Base-by-base conservation (phyloP, 2,329 filamentous ascomycete genomes). In the Aureobasidium sp. region DNA sequence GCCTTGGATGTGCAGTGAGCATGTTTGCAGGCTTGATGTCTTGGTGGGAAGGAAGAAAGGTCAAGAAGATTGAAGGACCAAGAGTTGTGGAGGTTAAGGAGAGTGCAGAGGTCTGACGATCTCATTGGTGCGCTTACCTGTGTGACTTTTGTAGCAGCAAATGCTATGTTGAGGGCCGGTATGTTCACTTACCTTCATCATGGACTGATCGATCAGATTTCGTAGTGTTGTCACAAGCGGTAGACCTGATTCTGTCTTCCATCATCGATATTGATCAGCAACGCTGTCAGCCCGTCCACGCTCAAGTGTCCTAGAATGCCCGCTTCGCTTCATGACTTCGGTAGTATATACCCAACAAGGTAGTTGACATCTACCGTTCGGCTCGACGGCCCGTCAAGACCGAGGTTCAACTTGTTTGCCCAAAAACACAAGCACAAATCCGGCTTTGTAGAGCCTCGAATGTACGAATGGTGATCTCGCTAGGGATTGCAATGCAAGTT, bases 1-100 rank as follows among this genome's bases (percentile, higher is more conserved):
- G 83, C 2, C 71, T 93, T 6, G 90, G 85, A 2, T 92, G 86
- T 69, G 79, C 86, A 24, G 84, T 88, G 5, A 87, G 87, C 8
- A 87, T 81, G 17, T 71, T 83, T 26, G 90, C 84, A 17, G 90
- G 90, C 2, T 75, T 87, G 37, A 81, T 90, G 71, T 86, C 86
- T 74, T 90, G 87, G 65, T 67, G 84, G 26, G 89, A 94, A 71
- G 88, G 88, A 27, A 71, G 86, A 71, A 81, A 79, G 53, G 83
- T 91, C 34, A 92, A 91, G 77, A 76, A 79, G 32, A 80, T 90
- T 46, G 89, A 92, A 71, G 88, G 88, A 1, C 39, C 48, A 1
- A 61, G 55, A 46, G 20, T 61, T n/a, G 43, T 59, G 8, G 27
- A 29, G 8, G 43, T 34, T 8, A 57, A 57, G 41, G 53, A 47